Conservation (phyloP, 1,284 basidiomycete species). For the Porogramme epimiltina region DNA sequence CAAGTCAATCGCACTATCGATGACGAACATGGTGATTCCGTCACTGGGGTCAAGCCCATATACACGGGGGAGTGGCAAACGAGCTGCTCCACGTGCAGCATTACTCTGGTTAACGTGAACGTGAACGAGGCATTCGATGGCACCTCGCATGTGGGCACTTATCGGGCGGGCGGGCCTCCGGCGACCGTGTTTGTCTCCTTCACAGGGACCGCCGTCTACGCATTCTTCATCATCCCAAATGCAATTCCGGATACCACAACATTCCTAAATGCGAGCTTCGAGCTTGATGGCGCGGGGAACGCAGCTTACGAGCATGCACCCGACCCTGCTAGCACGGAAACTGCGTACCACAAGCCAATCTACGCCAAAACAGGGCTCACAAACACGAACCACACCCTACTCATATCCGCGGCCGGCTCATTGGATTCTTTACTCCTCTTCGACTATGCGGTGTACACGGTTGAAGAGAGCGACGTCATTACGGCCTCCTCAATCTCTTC, state of each 20-base stretch:
- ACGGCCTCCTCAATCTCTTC: background rate
- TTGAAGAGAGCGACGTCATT: background rate
- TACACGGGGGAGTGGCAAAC: too few relatives aligned
- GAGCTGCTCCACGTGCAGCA: too few relatives aligned
- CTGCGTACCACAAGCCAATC: slow-evolving; percentile 1
- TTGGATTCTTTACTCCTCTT: too few relatives aligned
- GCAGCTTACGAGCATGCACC: background rate
- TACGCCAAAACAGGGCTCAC: background rate
- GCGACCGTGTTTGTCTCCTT: background rate
- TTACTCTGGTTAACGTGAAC: too few relatives aligned
- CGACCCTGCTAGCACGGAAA: background rate
- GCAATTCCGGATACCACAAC: background rate
- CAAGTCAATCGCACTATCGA: too few relatives aligned
- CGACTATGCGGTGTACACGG: background rate
- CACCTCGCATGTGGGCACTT: too few relatives aligned
- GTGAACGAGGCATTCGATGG: too few relatives aligned
- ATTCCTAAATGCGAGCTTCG: background rate
- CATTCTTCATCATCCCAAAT: slow-evolving; percentile 3
- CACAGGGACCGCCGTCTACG: slow-evolving; percentile 4
- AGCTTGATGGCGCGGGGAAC: background rate
- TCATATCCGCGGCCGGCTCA: background rate
- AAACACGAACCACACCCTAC: background rate
- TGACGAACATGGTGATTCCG: too few relatives aligned
- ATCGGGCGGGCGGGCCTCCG: too few relatives aligned
- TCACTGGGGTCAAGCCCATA: too few relatives aligned